A percentile compares a stretch with the other conserved stretches of the same genome.
phyloP scores from a whole-genome alignment of 2,329 filamentous ascomycete species.

The Cladosporium colombiae region DNA sequence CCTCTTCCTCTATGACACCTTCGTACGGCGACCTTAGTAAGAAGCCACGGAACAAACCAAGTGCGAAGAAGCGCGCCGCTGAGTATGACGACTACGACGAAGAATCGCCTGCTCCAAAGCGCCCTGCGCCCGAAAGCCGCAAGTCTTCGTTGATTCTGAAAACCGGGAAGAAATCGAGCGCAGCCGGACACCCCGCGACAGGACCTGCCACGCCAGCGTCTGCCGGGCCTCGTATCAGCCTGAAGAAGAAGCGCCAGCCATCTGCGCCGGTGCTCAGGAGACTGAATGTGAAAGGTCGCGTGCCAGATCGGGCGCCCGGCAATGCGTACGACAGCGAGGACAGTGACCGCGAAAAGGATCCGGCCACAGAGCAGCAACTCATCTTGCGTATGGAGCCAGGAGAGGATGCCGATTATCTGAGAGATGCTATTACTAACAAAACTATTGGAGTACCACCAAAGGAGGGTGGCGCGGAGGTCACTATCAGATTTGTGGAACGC shows the following conservation, averaged over 20 bases:
- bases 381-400: conserved; percentile 86
- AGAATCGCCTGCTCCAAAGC: conserved; percentile 36
- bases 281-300: conserved; percentile 52
- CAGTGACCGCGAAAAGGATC: conserved; percentile 84
- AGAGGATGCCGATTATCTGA: conserved; percentile 80
- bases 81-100: conserved; percentile 37
- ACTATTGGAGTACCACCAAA: conserved; percentile 68
- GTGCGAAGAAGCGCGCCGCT: conserved; percentile 37
- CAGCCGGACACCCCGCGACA: background rate
- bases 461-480: conserved; percentile 73
- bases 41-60: conserved; percentile 45
- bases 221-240: conserved; percentile 16
- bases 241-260: conserved; percentile 21
- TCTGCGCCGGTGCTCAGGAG: conserved; percentile 23
- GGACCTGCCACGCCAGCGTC: conserved; percentile 14
- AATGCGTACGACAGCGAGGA: conserved; percentile 97
- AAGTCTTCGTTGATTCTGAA: conserved; percentile 38
- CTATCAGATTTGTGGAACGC: conserved; percentile 74
- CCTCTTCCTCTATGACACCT: conserved; percentile 33
- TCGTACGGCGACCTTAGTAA: conserved; percentile 28
- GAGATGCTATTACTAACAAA: conserved; percentile 72
- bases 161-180: conserved; percentile 32
- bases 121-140: conserved; percentile 30
- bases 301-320: conserved; percentile 69
- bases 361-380: conserved; percentile 85